Conservation (phyloP, 2,329 filamentous ascomycete genomes). For the Stachybotrys chlorohalonatus region DNA sequence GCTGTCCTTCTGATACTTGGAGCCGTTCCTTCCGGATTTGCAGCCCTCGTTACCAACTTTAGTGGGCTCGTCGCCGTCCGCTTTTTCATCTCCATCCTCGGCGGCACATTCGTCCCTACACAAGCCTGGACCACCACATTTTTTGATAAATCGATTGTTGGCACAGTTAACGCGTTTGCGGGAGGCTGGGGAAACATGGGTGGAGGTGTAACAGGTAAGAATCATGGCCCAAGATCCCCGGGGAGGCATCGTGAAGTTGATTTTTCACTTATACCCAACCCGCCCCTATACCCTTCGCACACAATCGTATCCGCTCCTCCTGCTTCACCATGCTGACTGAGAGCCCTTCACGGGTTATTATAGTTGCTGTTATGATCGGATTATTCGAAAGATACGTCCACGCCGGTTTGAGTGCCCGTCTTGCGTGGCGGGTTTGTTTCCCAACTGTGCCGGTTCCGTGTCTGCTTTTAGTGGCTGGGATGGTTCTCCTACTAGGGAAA, state of each 20-base stretch:
- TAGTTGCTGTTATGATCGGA: not conserved
- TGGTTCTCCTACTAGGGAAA: conserved; percentile 1
- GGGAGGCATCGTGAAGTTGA: too few species aligned
- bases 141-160: not conserved
- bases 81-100: not conserved
- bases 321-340: too few species aligned
- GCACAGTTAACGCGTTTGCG: not conserved
- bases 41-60: not conserved
- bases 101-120: not conserved
- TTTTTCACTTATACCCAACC: too few species aligned
- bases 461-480: not conserved
- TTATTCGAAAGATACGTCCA: not conserved
- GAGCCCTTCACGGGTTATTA: too few species aligned
- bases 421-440: conserved; percentile 1
- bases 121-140: not conserved
- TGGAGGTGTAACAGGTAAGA: not conserved
- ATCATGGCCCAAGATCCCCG: too few species aligned
- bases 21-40: not conserved
- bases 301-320: too few species aligned
- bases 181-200: not conserved
- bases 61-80: not conserved
- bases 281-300: too few species aligned
- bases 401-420: not conserved
- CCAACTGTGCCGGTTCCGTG: not conserved
- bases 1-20: not conserved